These are phyloP conservation scores for Ustilago bromivora DNA, from an alignment of 1,284 basidiomycete species.

Conservation along the genomic window DNA sequence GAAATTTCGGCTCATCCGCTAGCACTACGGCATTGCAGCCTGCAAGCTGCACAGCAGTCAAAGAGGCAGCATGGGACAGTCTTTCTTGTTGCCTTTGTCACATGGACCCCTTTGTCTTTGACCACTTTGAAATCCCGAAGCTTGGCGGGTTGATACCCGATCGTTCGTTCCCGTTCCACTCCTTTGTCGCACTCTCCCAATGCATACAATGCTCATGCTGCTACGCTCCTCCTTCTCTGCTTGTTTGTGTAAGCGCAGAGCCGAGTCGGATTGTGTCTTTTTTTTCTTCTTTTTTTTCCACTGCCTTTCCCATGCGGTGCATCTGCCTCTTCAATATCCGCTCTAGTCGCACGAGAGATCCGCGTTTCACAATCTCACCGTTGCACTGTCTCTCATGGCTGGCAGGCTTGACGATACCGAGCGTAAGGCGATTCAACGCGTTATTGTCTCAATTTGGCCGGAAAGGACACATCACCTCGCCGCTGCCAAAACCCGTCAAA, in stretches of 20 bases:
- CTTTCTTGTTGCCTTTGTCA: not conserved
- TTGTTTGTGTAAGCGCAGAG: conserved; percentile 1
- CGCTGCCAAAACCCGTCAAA: not conserved
- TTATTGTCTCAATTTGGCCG: not conserved
- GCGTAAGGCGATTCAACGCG: not conserved
- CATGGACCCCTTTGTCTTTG: conserved; percentile 1
- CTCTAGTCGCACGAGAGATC: not conserved
- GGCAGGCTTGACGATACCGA: not conserved
- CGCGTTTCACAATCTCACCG: not conserved
- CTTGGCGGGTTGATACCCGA: not conserved
- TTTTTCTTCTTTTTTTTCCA: not conserved
- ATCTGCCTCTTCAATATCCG: not conserved
- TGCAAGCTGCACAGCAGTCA: conserved; percentile 1
- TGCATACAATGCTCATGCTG: not conserved
- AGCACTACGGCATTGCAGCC: not conserved
- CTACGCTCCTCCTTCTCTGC: no score
- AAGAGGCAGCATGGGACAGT: not conserved
- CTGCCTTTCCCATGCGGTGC: not conserved
- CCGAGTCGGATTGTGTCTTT: not conserved
- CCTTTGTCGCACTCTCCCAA: conserved; percentile 1
- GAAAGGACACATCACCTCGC: not conserved
- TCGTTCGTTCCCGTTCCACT: conserved; percentile 2
- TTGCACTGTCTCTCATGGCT: not conserved
- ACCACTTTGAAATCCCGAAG: not conserved
- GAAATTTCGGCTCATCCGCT: no score